Percentiles rank a stretch among this genome's conserved stretches.
Evolutionary conservation across 768 basidiomycete species (phyloP).

Genomic region (Leccinum rimulosum): DNA sequence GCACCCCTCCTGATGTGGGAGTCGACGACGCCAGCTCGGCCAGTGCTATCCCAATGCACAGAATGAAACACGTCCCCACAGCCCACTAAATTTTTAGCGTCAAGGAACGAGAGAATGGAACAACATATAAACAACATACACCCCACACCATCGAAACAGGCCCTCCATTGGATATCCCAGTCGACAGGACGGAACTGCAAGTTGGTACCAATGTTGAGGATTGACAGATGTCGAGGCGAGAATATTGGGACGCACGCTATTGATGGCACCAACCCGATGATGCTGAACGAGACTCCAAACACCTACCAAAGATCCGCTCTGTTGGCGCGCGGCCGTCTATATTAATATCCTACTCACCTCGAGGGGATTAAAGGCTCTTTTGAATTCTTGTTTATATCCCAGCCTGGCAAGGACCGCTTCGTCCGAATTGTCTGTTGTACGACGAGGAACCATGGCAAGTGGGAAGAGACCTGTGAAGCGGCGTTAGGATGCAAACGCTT

Average conservation of each 20-base stretch:
- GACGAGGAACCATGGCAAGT: neutral
- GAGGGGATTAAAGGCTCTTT: constrained; percentile 29
- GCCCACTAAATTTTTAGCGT: constrained; percentile 28
- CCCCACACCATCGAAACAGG: constrained; percentile 44
- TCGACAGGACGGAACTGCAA: constrained; percentile 40
- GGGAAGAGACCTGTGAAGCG: neutral
- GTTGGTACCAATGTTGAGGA: neutral
- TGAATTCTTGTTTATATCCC: constrained; percentile 36
- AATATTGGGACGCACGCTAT: constrained; percentile 44
- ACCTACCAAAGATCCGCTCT: constrained; percentile 40
- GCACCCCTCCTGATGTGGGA: constrained; percentile 37
- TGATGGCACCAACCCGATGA: constrained; percentile 63
- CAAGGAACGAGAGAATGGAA: neutral
- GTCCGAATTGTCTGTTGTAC: constrained; percentile 15
- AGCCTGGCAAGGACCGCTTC: constrained; percentile 28
- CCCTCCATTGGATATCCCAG: constrained; percentile 47
- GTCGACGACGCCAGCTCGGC: constrained; percentile 38
- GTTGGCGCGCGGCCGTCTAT: neutral
- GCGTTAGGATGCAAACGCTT: neutral
- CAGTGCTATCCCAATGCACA: constrained; percentile 37
- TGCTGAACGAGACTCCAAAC: constrained; percentile 66
- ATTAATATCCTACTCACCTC: constrained; percentile 15
- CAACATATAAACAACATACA: constrained; percentile 17
- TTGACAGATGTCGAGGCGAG: neutral
- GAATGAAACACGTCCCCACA: constrained; percentile 34